Base-by-base conservation (phyloP, 805 yeast species). In the Metschnikowia kunwiensis region DNA sequence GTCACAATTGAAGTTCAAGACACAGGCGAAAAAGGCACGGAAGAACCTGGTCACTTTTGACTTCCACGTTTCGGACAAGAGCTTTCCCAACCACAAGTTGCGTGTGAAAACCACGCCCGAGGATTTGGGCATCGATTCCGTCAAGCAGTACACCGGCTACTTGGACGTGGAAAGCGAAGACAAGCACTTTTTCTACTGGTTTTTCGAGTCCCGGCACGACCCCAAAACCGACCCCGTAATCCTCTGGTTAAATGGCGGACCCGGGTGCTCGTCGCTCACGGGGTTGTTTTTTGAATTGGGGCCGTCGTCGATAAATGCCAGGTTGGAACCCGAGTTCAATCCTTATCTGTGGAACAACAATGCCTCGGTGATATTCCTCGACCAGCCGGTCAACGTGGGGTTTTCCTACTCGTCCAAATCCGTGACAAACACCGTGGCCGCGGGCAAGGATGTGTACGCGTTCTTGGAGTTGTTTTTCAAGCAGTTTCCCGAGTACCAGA, bases 171-270 rank as follows among this genome's bases (percentile, higher is more conserved):
- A 71, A 41, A 82, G 78, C 34, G 87, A 80, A 49, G 96, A 86
- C 49, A 89, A 88, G 65, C 94, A 86, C 61, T 81, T 89, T 59
- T 91, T 89, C 61, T 91, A 80, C 69, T 88, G 95, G 95, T 81
- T 82, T 53, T 91, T 91, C 51, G 97, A 89, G 63, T 82, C 94
- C 34, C 78, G 53, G 8, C 68, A 72, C 45, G 68, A 64, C 25
- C 97, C 97, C 3, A 63, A 61, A 34, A 85, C 69, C 36, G 97
- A 91, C 60, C 97, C 97, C 2, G 73, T 88, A 14, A 74, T 89
- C 38, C 70, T 89, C 48, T 88, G 96, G 97, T 70, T 89, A 50
- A 89, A 89, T 57, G 97, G 97, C 47, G 96, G 97, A 6, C 97
- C 97, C 24, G 97, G 97, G 10, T 89, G 97, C 58, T 86, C 96